A percentile compares a stretch with the other conserved stretches of the same genome.
Evolutionary conservation across 495 filamentous ascomycete species (phyloP).

Genomic region (Cryomyces antarcticus): DNA sequence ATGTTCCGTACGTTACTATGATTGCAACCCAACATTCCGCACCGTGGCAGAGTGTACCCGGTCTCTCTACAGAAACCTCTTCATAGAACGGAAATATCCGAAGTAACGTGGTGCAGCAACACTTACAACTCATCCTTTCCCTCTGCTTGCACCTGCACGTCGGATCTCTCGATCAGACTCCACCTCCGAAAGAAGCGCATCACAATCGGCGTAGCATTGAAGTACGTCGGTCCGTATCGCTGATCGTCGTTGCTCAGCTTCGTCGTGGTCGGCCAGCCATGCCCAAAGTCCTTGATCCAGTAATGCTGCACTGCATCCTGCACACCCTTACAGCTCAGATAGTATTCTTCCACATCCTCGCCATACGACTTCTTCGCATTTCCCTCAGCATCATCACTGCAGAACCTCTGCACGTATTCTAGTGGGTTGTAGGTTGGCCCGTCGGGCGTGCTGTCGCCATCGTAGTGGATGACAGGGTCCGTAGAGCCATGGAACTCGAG

Average conservation of each 20-base stretch:
- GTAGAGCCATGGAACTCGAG: constrained; percentile 5
- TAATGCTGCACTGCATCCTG: constrained; percentile 4
- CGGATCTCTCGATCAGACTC: not conserved
- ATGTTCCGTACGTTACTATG: too few relatives aligned
- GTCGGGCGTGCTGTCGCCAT: constrained; percentile 1
- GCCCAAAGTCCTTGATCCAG: constrained; percentile 1
- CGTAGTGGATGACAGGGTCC: constrained; percentile 4
- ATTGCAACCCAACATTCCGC: too few relatives aligned
- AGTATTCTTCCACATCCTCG: not conserved
- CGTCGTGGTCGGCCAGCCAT: constrained; percentile 5
- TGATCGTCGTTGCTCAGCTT: constrained; percentile 1
- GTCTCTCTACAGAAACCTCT: too few relatives aligned
- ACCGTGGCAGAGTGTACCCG: too few relatives aligned
- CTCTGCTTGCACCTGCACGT: too few relatives aligned
- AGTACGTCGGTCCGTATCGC: not conserved
- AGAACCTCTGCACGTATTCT: not conserved
- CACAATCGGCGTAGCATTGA: constrained; percentile 1
- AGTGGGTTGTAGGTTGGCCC: not conserved
- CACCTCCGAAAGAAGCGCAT: constrained; percentile 4
- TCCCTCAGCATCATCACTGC: not conserved
- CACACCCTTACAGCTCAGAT: not conserved
- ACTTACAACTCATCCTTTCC: too few relatives aligned
- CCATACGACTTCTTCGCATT: not conserved
- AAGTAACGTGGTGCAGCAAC: too few relatives aligned
- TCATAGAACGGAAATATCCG: too few relatives aligned